Evolutionary conservation across 345 rosid species (phyloP).

Genomic region (Trapa incisa): DNA sequence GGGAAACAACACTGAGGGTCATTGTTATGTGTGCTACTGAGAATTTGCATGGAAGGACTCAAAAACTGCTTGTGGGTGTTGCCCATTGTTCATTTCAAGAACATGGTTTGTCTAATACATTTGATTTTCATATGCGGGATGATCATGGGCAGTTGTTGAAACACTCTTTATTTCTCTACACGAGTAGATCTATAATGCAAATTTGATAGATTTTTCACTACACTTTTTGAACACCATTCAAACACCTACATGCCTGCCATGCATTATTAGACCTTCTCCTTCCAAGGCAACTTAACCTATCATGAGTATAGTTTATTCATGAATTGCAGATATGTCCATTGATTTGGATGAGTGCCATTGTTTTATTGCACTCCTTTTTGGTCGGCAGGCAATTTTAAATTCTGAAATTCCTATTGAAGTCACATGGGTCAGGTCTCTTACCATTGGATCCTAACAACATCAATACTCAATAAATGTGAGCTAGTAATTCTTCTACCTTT

Average conservation of each 20-base stretch:
- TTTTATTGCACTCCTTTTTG: background rate
- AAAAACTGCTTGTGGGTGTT: background rate
- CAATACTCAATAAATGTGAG: background rate
- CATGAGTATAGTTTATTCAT: too few species aligned
- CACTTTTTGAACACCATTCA: too few species aligned
- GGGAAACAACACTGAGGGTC: too few species aligned
- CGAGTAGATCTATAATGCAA: background rate
- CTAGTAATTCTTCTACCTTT: slow-evolving; percentile 8
- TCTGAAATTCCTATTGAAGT: slow-evolving; percentile 21
- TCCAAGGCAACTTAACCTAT: background rate
- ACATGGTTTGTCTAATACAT: background rate
- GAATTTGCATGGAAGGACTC: background rate
- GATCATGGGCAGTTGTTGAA: background rate
- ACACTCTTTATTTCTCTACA: background rate
- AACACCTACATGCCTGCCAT: background rate
- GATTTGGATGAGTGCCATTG: slow-evolving; percentile 8
- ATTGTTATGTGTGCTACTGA: background rate
- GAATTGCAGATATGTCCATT: slow-evolving; percentile 6
- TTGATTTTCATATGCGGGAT: too few species aligned
- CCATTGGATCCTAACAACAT: slow-evolving; percentile 31
- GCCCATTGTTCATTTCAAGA: background rate
- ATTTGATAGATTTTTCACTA: too few species aligned
- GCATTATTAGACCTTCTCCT: background rate
- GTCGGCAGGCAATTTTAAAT: background rate
- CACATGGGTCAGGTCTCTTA: slow-evolving; percentile 38